Evolutionary conservation across 305 asterid species (phyloP).

Genomic region (Andrographis paniculata): DNA sequence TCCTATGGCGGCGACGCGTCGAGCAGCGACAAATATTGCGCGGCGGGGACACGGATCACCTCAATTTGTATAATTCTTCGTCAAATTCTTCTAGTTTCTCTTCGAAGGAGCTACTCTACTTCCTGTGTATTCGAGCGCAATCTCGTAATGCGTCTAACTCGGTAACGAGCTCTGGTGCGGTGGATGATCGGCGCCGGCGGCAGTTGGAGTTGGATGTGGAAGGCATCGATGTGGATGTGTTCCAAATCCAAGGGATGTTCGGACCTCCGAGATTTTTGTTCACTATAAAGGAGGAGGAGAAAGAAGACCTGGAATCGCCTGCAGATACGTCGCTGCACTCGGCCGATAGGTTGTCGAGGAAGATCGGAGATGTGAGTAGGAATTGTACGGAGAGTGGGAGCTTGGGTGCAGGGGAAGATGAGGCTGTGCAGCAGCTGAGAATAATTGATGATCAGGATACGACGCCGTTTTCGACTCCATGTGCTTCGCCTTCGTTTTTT

Average conservation of each 20-base stretch:
- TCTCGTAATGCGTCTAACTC: slow-evolving; percentile 23
- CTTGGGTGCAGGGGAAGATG: slow-evolving; percentile 22
- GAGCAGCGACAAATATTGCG: slow-evolving; percentile 4
- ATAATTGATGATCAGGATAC: slow-evolving; percentile 13
- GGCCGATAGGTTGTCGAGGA: slow-evolving; percentile 14
- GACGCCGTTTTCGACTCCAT: slow-evolving; percentile 31
- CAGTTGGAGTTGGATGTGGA: slow-evolving; percentile 24
- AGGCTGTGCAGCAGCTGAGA: slow-evolving; percentile 5
- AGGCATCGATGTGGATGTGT: slow-evolving; percentile 40
- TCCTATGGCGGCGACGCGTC: slow-evolving; percentile 45
- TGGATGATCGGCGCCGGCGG: slow-evolving; percentile 9
- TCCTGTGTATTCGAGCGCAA: slow-evolving; percentile 27
- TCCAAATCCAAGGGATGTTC: slow-evolving; percentile 35
- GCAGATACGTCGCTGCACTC: slow-evolving; percentile 20
- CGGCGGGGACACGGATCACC: slow-evolving; percentile 1
- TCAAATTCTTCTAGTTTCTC: slow-evolving; percentile 21
- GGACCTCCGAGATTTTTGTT: slow-evolving; percentile 50
- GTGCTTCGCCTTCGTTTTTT: slow-evolving; percentile 27
- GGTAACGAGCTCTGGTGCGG: background rate
- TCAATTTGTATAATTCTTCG: slow-evolving; percentile 13
- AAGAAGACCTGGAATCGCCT: slow-evolving; percentile 30
- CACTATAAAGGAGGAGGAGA: slow-evolving; percentile 51
- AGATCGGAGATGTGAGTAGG: background rate
- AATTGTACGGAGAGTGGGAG: slow-evolving; percentile 23
- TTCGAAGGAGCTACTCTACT: slow-evolving; percentile 37